Percentiles rank a stretch among this genome's conserved stretches.
Conservation (phyloP, 495 filamentous ascomycete genomes). For the Penicillium manginii region DNA sequence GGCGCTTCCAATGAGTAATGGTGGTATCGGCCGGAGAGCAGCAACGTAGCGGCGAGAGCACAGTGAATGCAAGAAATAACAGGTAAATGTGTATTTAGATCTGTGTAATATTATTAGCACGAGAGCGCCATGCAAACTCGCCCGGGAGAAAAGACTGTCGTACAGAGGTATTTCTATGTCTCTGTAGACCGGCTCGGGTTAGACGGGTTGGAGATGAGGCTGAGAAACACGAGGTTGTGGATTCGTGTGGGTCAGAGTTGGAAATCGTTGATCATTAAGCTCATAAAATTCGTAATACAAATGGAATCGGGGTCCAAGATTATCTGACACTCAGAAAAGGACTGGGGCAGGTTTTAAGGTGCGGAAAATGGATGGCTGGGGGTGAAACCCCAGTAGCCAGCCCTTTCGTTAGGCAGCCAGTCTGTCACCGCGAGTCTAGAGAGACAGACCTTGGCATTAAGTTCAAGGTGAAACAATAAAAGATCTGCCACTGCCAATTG, state of each 20-base stretch:
- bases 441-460: neutral
- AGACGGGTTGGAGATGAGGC: constrained; percentile 13
- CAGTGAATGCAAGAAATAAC: neutral
- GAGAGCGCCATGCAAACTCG: neutral
- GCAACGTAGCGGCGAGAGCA: neutral
- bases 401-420: neutral
- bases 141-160: neutral
- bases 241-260: neutral
- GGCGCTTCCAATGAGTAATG: neutral
- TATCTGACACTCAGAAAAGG: neutral
- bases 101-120: neutral
- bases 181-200: neutral
- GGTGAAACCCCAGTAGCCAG: neutral
- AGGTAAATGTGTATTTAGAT: neutral
- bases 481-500: too few species aligned
- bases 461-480: neutral
- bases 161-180: neutral
- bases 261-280: neutral
- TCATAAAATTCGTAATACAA: neutral
- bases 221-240: constrained; percentile 1
- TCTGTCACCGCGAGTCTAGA: neutral
- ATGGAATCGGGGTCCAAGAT: neutral
- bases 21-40: neutral
- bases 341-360: neutral
- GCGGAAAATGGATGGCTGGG: constrained; percentile 18